Base-by-base conservation (phyloP, 768 basidiomycete species). In the Pleurotus salmoneostramineus region DNA sequence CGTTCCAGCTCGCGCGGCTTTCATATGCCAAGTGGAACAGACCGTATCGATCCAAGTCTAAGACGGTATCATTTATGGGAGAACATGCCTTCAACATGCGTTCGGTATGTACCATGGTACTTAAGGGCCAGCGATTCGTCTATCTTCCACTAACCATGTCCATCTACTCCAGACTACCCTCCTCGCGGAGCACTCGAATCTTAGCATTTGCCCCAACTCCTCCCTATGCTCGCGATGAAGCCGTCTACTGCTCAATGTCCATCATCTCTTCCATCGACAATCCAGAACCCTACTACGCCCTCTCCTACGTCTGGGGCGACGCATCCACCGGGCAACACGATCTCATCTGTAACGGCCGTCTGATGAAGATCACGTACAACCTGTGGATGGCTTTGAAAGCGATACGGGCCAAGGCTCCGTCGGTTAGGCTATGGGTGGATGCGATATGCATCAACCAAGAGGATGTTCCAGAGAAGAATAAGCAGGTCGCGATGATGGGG, bases 401-500 rank as follows among this genome's bases (percentile, higher is more conserved):
- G 14, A 31, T 50, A 3, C 33, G 48, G n/a, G 8, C 6, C 17
- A 50, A 50, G 48, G 21, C 33, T 17, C 31, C 48, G 48, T 31
- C 48, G n/a, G 32, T 11, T 27, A 50, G 27, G 32, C 48, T 50
- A 15, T 50, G 48, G 48, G 48, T 33, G 12, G 48, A 50, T 31
- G 48, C 31, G 12, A 3, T 50, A 31, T 50, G 48, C 48, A 50
- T 50, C 48, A 50, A 50, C 17, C 48, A 50, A 34, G 31, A 50
- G 27, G 31, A 50, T 50, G 32, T 17, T 4, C 8, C n/a, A 14
- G 48, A 50, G 27, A 17, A 34, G 27, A 50, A 50, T 8, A 15
- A 50, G 17, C 48, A 50, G 32, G 48, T 50, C 32, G 48, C 48
- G 48, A 50, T 50, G 48, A 50, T 50, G 48, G 48, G 48, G 0